Percentiles rank a stretch among this genome's conserved stretches.
phyloP scores from a whole-genome alignment of 2,329 filamentous ascomycete genomes.

The Diaporthe sp. region DNA sequence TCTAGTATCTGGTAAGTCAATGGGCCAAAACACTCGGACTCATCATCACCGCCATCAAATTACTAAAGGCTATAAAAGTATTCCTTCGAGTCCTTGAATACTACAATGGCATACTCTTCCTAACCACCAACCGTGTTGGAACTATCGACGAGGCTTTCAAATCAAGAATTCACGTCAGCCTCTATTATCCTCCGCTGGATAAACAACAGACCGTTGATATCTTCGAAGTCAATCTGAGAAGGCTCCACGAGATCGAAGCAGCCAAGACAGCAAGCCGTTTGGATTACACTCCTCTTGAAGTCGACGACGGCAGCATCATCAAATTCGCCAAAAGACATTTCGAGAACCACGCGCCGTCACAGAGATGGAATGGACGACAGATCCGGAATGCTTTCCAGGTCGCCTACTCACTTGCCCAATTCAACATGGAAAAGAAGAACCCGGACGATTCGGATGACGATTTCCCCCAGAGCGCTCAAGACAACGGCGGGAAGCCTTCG shows the following conservation, averaged over 20 bases:
- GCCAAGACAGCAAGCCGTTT: background rate
- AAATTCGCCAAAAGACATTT: constrained; percentile 1
- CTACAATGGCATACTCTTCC: constrained; percentile 55
- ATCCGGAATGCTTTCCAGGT: constrained; percentile 36
- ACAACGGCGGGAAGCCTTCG: background rate
- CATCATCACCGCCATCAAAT: fast-evolving
- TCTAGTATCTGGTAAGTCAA: constrained; percentile 44
- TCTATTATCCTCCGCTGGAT: constrained; percentile 51
- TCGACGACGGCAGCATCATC: constrained; percentile 7
- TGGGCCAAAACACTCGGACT: too few relatives aligned
- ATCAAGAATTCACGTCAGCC: constrained; percentile 54
- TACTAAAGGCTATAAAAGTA: constrained; percentile 44
- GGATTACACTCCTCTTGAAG: background rate
- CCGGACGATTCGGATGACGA: constrained; percentile 11
- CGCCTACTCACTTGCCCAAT: constrained; percentile 37
- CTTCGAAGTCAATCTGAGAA: constrained; percentile 47
- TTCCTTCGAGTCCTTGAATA: constrained; percentile 54
- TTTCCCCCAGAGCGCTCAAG: too few relatives aligned
- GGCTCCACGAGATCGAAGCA: constrained; percentile 23
- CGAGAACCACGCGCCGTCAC: background rate
- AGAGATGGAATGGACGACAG: constrained; percentile 35
- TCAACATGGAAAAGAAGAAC: background rate
- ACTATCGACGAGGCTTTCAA: constrained; percentile 60
- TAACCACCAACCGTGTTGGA: constrained; percentile 62
- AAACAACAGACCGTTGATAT: constrained; percentile 45